Base-by-base conservation (phyloP, 805 yeast species). In the Maudiozyma barnettii region DNA sequence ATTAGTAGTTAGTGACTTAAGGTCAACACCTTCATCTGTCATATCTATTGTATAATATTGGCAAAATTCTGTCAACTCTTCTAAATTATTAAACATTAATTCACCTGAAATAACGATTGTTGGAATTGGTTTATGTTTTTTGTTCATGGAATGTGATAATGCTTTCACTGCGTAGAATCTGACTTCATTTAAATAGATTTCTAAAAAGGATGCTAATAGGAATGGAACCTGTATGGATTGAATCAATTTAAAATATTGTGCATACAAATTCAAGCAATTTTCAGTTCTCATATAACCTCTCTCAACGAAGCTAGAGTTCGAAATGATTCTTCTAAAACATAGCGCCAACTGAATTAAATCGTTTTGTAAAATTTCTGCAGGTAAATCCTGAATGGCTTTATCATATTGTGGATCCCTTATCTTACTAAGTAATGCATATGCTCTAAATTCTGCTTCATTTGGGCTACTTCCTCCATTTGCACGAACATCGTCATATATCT, bases 391-490 rank as follows among this genome's bases (percentile, higher is more conserved):
- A 10, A 84, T 61, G 51, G 78, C 84, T 46, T 89, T 72, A 52
- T 87, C 96, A 43, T 86, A 67, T 54, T 89, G 97, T 0, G 93
- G 82, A 61, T 93, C 97, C 54, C 86, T 73, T 8, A 86, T 67
- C 55, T 88, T 91, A 54, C 89, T 78, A 16, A 93, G 59, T 19
- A 93, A 67, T 48, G 88, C 83, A 61, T 90, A 93, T 0, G 96
- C 90, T 55, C 97, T 75, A 59, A 93, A 87, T 61, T 93, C 99
- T 0, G 97, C 85, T 65, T 93, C 98, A 56, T 88, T 86, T 0
- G 89, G 85, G 39, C 85, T 78, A 5, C 50, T 51, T 0, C 86
- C 80, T 1, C 89, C 91, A 49, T 75, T 73, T 23, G 81, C 77
- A 40, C 95, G 71, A 10, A 82, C 81, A 57, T 85, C 96, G 47